phyloP scores from a whole-genome alignment of 768 basidiomycete genomes.

The Calvatia gigantea region DNA sequence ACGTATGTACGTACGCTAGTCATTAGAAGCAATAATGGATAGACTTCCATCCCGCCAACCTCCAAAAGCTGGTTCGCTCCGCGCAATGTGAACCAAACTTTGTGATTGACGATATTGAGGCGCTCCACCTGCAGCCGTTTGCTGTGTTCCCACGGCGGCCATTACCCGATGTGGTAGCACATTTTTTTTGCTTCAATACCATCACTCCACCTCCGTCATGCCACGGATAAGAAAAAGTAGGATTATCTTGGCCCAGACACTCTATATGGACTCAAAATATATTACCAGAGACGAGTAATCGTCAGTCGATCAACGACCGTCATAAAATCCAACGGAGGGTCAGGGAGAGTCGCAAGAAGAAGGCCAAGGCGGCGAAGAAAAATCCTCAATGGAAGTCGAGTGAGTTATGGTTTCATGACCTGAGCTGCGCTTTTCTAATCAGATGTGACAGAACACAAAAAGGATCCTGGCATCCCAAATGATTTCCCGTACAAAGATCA shows the following conservation, averaged over 20 bases:
- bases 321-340: constrained; percentile 73
- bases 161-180: neutral
- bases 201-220: constrained; percentile 32
- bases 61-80: too few species aligned
- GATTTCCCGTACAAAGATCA: constrained; percentile 93
- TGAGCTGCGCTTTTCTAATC: neutral
- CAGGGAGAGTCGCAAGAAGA: constrained; percentile 74
- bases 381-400: constrained; percentile 88
- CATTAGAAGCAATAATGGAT: neutral
- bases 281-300: constrained; percentile 76
- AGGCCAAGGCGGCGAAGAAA: constrained; percentile 69
- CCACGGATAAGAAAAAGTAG: constrained; percentile 70
- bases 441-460: constrained; percentile 56
- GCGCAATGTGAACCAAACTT: too few species aligned
- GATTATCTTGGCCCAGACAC: neutral
- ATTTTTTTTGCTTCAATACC: neutral
- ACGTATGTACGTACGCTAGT: neutral
- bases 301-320: constrained; percentile 69
- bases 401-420: constrained; percentile 33
- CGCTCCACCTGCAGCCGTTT: too few species aligned
- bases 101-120: too few species aligned
- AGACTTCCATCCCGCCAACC: too few species aligned
- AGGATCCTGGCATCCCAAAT: constrained; percentile 93
- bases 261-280: neutral
- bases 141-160: neutral